Base-by-base conservation (phyloP, 2,329 filamentous ascomycete genomes). In the Thielaviopsis euricoi region DNA sequence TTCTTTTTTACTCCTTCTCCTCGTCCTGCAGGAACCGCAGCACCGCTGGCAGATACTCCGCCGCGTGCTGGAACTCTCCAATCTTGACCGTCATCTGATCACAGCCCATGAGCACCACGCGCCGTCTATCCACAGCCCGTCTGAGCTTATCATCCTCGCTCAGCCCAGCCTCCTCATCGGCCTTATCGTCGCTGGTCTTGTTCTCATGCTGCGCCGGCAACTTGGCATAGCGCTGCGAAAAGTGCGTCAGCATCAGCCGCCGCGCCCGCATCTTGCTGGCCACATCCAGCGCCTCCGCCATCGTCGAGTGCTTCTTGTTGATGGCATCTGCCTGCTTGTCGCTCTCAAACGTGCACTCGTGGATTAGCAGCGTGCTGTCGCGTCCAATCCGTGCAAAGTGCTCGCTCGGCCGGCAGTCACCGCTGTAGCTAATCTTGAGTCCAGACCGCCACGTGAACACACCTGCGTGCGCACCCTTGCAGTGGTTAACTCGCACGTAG, bases 261-360 rank as follows among this genome's bases (percentile, higher is more conserved):
- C 83, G 80, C 0, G 90, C 93, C 26, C 78, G 71, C 93, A 98
- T 98, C 52, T 75, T 71, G 13, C 78, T 76, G 1, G 85, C 91
- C 2, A 97, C 79, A 51, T 75, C 76, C 3, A 98, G 77, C 0
- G 93, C 93, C 72, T 98, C 93, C 15, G 79, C 79, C 61, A 89
- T 87, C 9, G 93, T 98, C 46, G 80, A 87, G 73, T 98, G 93
- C 66, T 86, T 89, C 79, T 98, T 98, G 55, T 85, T 87, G 26
- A 78, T 67, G 3, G 93, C 93, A 65, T 96, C 90, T 17, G 77
- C 80, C 46, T 70, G 65, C 64, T 95, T 79, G 65, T 93, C 87
- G 67, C 95, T 88, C 64, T 93, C 88, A 67, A 98, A 97, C 0
- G 93, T 98, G 62, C 89, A 90, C 76, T 98, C 93, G 73, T 98